Base-by-base conservation (phyloP, 495 filamentous ascomycete genomes). In the Xylaria nigripes region DNA sequence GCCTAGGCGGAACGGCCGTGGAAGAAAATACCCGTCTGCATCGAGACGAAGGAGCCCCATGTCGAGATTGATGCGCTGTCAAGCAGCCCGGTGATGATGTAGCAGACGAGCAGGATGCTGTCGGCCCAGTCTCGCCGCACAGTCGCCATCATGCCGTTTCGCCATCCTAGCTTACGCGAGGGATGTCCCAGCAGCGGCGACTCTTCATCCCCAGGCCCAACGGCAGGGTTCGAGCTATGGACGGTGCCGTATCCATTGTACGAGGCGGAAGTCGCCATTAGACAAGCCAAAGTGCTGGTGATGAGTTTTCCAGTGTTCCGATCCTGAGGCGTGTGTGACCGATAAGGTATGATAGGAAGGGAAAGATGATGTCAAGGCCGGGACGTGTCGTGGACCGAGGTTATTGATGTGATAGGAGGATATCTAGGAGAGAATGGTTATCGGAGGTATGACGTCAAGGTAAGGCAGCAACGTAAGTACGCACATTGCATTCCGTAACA, bases 31-130 rank as follows among this genome's bases (percentile, higher is more conserved):
- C 85, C 85, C 22, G 86, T 89, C 61, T 90, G 85, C 86, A 90
- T 89, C 59, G 81, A 85, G 22, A 86, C 85, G 60, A 90, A 89
- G 1, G 82, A 81, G 12, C 85, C 85, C 86, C 86, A 89, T 22
- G 83, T 83, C 23, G 80, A 82, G 45, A 86, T 81, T 8, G 84
- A 79, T 1, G 84, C 77, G 72, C 81, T 85, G 63, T 90, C 86
- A 6, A 90, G 75, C 0, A 90, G 69, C 2, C 86, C 86, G 8
- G 85, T 90, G 65, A 86, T 84, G 51, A 85, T 68, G 58, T 87
- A 89, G 67, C 83, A 85, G 47, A 76, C 67, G 2, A 89, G 72
- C 7, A 90, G 72, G 12, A 86, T 56, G 0, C 84, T 27, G 58
- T 88, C 84, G 21, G 79, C 80, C 66, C 78, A 74, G 24, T 75